Evolutionary conservation across 2,329 filamentous ascomycete genomes (phyloP), one percentile per base, ranked within the genome.

Genomic region (Emericellopsis cladophorae): DNA sequence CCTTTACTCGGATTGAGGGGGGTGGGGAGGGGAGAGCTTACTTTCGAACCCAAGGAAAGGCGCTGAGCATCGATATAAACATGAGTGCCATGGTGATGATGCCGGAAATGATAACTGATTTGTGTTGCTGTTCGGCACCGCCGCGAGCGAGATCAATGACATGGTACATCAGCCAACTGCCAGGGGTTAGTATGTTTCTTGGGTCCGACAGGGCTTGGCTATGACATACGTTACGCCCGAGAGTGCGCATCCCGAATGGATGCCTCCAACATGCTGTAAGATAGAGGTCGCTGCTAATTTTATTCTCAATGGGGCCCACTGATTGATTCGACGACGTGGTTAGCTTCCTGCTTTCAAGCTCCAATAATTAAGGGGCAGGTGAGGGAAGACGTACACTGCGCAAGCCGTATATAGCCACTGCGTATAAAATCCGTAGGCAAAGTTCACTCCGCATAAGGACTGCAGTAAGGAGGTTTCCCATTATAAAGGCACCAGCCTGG

Each of bases 21-120:
- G 37, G 31, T 8, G 26, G 22, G 10, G 31, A 31, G 7, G 9
- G 23, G 16, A 29, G 6, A 9, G 58, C 58, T 50, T n/a, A 63
- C 60, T 64, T 63, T 36, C 61, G 53, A 40, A 63, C 54, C 61
- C 61, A 63, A 7, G 61, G 60, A 42, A 61, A 62, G 12, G 61
- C 61, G 44, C 59, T 62, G 36, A 62, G 42, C 5, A 62, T 52
- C 10, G 60, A 63, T 35, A 62, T 54, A 21, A 64, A 51, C 14
- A 63, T 54, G 29, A 61, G 47, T 2, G 54, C 46, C 37, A 59
- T 61, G 18, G 61, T 64, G 43, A 63, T 54, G 31, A 63, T 51
- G 7, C 61, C 61, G 1, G 58, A 58, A 8, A 52, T 59, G 34
- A 64, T 56, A 18, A 64, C 58, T 5, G 59, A 46, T 15, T 40